A percentile compares a stretch with the other conserved stretches of the same genome.
These are phyloP conservation scores for Solanum peruvianum DNA, from an alignment of 257 asterid species.

Conservation along the genomic window DNA sequence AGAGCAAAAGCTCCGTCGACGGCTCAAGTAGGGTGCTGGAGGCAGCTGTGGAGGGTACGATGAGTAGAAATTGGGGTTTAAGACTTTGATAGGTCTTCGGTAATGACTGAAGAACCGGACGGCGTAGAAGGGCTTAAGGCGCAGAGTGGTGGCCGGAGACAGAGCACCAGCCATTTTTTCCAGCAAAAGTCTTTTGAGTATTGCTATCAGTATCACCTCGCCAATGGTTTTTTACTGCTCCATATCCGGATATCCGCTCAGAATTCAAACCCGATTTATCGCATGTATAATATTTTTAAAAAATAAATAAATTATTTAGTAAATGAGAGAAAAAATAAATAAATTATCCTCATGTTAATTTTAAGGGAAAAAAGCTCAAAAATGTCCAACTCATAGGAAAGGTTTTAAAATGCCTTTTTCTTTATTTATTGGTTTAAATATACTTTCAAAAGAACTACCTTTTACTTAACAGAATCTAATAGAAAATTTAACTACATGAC, in stretches of 20 bases:
- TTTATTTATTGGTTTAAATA: too few relatives aligned
- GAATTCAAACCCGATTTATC: not conserved
- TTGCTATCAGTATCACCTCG: not conserved
- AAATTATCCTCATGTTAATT: not conserved
- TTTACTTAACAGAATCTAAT: too few relatives aligned
- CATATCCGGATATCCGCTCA: not conserved
- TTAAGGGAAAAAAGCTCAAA: too few relatives aligned
- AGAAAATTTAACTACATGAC: too few relatives aligned
- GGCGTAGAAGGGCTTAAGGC: slow-evolving; percentile 48
- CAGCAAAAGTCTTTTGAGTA: not conserved
- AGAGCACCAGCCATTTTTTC: slow-evolving; percentile 45
- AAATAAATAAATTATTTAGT: too few relatives aligned
- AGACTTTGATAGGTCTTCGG: slow-evolving; percentile 4
- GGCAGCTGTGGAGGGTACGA: slow-evolving; percentile 17
- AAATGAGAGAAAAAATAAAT: not conserved
- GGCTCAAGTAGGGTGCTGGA: slow-evolving; percentile 9
- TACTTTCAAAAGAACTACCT: too few relatives aligned
- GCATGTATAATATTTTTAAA: too few relatives aligned
- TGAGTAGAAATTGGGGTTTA: slow-evolving; percentile 3
- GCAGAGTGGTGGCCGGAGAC: slow-evolving; percentile 54
- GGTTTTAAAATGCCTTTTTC: too few relatives aligned
- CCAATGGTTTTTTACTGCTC: not conserved
- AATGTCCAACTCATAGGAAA: accelerated
- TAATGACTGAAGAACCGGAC: slow-evolving; percentile 20
- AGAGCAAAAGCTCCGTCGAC: slow-evolving; percentile 42